Base-by-base conservation (phyloP, 495 filamentous ascomycete species). In the Endocarpon pusillum region DNA sequence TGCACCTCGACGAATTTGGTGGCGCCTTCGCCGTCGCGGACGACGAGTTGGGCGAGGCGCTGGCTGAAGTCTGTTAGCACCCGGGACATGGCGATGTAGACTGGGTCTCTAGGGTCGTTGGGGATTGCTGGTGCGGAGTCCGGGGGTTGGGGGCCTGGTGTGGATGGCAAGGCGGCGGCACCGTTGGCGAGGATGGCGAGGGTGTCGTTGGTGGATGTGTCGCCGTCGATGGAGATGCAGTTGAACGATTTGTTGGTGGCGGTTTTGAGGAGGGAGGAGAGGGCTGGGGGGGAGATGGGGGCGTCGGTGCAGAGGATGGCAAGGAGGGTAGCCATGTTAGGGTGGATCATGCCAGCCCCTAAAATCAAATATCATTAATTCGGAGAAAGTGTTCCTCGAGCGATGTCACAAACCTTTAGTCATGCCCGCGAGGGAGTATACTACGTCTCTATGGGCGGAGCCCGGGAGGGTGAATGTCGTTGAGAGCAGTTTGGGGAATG, bases 291-390 rank as follows among this genome's bases (percentile, higher is more conserved):
- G 5, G 70, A 66, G 47, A 96, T 75, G 10, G 84, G 78, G 0
- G 78, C 91, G 45, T 99, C 89, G 19, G 89, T 99, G 49, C 82
- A 86, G 47, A 96, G 70, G 35, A 96, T 81, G 31, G 81, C 87
- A 19, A 99, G 72, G 24, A 99, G 69, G 0, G 89, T 99, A 27
- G 85, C 89, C 87, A 97, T 94, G 62, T 99, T 94, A 15, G 89
- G 89, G 56, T 94, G 87, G 51, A 99, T 99, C 89, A 99, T 99
- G 45, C 89, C 89, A 10, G 89, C 91, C n/a, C n/a, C n/a, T n/a
- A n/a, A n/a, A n/a, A n/a, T n/a, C n/a, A n/a, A n/a, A n/a, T n/a
- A n/a, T n/a, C n/a, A n/a, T n/a, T n/a, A n/a, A n/a, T n/a, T n/a
- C n/a, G n/a, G n/a, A n/a, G n/a, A n/a, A n/a, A n/a, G n/a, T n/a